These are phyloP conservation scores for Chenopodium quinoa DNA, from an alignment of 148 eudicot species.

Conservation along the genomic window DNA sequence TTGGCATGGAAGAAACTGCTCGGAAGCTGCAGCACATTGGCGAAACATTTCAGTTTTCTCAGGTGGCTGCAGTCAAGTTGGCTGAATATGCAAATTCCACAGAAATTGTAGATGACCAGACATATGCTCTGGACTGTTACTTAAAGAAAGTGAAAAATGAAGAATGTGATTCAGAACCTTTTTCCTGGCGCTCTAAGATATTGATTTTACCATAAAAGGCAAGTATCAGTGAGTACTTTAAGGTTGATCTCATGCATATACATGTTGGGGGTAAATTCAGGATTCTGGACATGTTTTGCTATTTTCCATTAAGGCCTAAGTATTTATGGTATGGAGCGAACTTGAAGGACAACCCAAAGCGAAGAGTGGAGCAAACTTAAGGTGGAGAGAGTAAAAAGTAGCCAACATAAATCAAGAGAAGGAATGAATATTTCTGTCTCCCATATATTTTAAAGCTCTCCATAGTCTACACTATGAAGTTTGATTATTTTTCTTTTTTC, in stretches of 20 bases:
- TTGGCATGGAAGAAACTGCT: conserved; percentile 73
- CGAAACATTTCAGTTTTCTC: conserved; percentile 70
- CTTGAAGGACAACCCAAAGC: too few relatives aligned
- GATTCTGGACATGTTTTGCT: not conserved
- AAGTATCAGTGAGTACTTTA: conserved; percentile 20
- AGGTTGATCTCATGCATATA: not conserved
- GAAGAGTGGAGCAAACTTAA: too few relatives aligned
- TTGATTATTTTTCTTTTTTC: too few relatives aligned
- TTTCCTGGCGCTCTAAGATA: conserved; percentile 70
- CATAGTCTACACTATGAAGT: too few relatives aligned
- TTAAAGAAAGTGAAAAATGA: conserved; percentile 45
- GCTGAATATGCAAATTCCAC: conserved; percentile 61
- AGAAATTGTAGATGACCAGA: conserved; percentile 63
- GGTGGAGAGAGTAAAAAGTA: not conserved
- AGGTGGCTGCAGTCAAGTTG: conserved; percentile 77
- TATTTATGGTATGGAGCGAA: too few relatives aligned
- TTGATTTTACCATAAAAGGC: conserved; percentile 49
- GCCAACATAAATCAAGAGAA: not conserved
- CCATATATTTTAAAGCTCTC: too few relatives aligned
- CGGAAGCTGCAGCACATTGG: conserved; percentile 63
- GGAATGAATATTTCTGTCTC: too few relatives aligned
- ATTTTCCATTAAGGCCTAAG: not conserved
- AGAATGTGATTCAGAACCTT: conserved; percentile 45
- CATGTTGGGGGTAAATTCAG: not conserved
- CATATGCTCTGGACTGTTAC: conserved; percentile 61